These are phyloP conservation scores for Rosa rugosa DNA, from an alignment of 306 rosid species.

Conservation along the genomic window DNA sequence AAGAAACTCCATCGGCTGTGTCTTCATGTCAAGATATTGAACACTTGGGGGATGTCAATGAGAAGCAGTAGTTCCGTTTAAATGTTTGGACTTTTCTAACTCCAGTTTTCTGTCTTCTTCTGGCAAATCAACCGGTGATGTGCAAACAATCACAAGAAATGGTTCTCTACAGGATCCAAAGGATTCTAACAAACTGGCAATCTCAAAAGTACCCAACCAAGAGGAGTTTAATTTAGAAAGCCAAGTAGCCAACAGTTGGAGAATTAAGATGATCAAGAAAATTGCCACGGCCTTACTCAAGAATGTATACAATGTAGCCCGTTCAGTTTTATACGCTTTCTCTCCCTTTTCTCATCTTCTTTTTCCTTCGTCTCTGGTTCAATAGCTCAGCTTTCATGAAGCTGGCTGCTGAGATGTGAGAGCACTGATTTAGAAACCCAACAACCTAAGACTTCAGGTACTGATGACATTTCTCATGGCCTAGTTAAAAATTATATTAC, in stretches of 20 bases:
- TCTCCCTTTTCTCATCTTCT: too few species aligned
- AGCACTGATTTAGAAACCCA: slow-evolving; percentile 35
- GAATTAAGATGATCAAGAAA: slow-evolving; percentile 32
- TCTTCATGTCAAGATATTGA: slow-evolving; percentile 44
- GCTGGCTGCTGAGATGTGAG: slow-evolving; percentile 23
- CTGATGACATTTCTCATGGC: slow-evolving; percentile 25
- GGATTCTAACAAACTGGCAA: slow-evolving; percentile 21
- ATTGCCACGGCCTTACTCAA: slow-evolving; percentile 12
- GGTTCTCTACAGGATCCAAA: slow-evolving; percentile 24
- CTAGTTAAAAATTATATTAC: slow-evolving; percentile 18
- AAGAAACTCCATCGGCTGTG: slow-evolving; percentile 27
- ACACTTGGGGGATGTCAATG: slow-evolving; percentile 23
- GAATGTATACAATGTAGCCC: too few species aligned
- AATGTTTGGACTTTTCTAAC: slow-evolving; percentile 40
- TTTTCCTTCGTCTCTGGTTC: too few species aligned
- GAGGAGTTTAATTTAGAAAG: slow-evolving; percentile 31
- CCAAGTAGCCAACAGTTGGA: slow-evolving; percentile 27
- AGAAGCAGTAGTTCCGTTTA: slow-evolving; percentile 28
- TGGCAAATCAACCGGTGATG: slow-evolving; percentile 29
- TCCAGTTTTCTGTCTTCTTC: slow-evolving; percentile 32
- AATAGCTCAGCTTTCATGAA: too few species aligned
- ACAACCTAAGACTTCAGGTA: slow-evolving; percentile 16
- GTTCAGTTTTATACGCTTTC: too few species aligned
- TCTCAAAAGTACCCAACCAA: slow-evolving; percentile 23
- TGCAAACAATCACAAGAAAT: slow-evolving; percentile 28